Evolutionary conservation across 2,329 filamentous ascomycete species (phyloP).

Genomic region (Pestalotiopsis sp.): DNA sequence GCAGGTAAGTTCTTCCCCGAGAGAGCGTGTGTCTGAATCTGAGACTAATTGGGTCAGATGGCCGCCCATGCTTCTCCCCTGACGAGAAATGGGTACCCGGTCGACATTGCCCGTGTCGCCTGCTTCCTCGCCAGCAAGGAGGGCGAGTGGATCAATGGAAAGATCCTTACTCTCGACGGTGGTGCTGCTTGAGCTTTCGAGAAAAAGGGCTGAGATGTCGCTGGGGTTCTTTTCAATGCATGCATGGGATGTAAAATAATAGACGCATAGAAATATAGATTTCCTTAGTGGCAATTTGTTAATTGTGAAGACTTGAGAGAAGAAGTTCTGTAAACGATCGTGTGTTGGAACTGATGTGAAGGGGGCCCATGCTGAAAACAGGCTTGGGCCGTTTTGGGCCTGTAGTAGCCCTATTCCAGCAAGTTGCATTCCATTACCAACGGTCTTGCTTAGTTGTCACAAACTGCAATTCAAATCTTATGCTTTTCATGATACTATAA

Average conservation of each 20-base stretch:
- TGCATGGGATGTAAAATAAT: background rate
- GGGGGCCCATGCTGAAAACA: no score
- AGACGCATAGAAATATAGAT: background rate
- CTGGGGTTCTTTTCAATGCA: background rate
- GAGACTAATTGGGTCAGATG: conserved; percentile 23
- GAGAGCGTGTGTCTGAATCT: background rate
- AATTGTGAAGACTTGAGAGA: no score
- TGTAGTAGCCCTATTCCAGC: no score
- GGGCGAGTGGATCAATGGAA: conserved; percentile 39
- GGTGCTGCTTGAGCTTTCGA: conserved; percentile 15
- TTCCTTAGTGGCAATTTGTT: no score
- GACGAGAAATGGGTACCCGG: conserved; percentile 29
- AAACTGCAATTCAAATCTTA: no score
- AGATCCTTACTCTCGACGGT: conserved; percentile 35
- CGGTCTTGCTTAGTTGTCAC: no score
- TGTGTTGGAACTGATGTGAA: no score
- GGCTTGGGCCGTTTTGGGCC: no score
- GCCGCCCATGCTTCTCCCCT: conserved; percentile 37
- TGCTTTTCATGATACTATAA: no score
- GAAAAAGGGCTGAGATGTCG: background rate
- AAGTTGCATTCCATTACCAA: no score
- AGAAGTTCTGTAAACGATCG: no score
- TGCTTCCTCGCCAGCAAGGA: conserved; percentile 33
- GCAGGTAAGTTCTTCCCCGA: conserved; percentile 14
- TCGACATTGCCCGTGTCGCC: conserved; percentile 33